These are phyloP conservation scores for Candida tropicalis DNA, from an alignment of 1,139 yeast genomes.

Conservation along the genomic window DNA sequence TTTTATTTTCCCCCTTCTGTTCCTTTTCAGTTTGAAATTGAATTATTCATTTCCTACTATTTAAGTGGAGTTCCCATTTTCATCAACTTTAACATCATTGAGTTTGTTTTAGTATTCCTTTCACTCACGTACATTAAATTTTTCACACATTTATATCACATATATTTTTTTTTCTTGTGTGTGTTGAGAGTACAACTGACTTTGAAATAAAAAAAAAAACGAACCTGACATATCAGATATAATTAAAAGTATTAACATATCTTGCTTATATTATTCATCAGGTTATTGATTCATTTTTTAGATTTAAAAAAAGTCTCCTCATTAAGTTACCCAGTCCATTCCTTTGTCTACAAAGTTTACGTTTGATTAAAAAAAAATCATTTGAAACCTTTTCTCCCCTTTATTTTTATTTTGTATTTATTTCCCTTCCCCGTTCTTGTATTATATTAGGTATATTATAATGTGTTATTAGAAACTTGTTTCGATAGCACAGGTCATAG, in stretches of 20 bases:
- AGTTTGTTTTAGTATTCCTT: no score
- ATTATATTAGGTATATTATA: constrained; percentile 7
- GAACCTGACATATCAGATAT: no score
- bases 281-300: background rate
- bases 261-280: background rate
- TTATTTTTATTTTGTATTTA: constrained; percentile 1
- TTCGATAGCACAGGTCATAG: constrained; percentile 5
- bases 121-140: background rate
- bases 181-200: background rate
- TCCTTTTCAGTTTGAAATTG: no score
- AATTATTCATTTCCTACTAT: no score
- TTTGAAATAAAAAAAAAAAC: no score
- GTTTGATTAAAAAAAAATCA: no score
- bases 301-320: background rate
- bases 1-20: no score
- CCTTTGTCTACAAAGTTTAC: no score
- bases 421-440: constrained; percentile 3
- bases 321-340: constrained; percentile 4
- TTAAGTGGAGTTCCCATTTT: no score
- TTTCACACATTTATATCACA: background rate
- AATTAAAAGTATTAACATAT: no score
- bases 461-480: constrained; percentile 1
- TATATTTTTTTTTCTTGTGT: background rate
- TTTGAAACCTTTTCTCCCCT: no score
- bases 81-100: no score